Base-by-base conservation (phyloP, 495 filamentous ascomycete genomes). In the Aspergillus ellipticus region DNA sequence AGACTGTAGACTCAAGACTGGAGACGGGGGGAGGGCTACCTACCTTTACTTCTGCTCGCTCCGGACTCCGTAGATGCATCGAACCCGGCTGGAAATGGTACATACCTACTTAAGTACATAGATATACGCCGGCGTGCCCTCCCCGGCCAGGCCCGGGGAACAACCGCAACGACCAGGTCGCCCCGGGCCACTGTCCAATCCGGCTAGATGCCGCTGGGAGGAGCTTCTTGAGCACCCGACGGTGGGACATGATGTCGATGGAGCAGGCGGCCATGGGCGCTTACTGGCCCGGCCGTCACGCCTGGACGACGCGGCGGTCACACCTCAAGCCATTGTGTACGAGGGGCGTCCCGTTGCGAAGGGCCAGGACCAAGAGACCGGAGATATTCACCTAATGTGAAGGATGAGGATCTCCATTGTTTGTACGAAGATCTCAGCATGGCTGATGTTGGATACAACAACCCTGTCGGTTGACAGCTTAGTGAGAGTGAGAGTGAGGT, bases 291-390 rank as follows among this genome's bases (percentile, higher is more conserved):
- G 35, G n/a, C 11, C 13, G 35, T 39, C 35, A 39, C 35, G 35
- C 35, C 35, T 39, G 35, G 13, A 13, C 35, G 11, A 39, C 35
- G n/a, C 21, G 19, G 43, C n/a, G 45, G 45, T 48, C 26, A 48
- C 45, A 48, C 45, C 22, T 48, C 45, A 16, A 29, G 22, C 13
- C 13, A 29, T 48, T 21, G n/a, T 48, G 22, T 48, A 48, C 45
- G 45, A 29, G 45, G 45, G 3, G 24, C 13, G 22, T 48, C 4
- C 45, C 45, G 45, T 21, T 15, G 45, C 15, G 22, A 6, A 28
- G 45, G 21, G 19, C 43, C 20, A 26, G 42, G 42, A 45, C 42
- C 42, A 58, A 33, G 51, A 49, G 56, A 41, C 19, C 47, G 45
- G 45, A 33, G n/a, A 35, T 39, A 13, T 39, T 35, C 11, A 39